A percentile compares a stretch with the other conserved stretches of the same genome.
Conservation (phyloP, 192 early-diverging fungal genomes). For the Phycomyces blakesleeanus region DNA sequence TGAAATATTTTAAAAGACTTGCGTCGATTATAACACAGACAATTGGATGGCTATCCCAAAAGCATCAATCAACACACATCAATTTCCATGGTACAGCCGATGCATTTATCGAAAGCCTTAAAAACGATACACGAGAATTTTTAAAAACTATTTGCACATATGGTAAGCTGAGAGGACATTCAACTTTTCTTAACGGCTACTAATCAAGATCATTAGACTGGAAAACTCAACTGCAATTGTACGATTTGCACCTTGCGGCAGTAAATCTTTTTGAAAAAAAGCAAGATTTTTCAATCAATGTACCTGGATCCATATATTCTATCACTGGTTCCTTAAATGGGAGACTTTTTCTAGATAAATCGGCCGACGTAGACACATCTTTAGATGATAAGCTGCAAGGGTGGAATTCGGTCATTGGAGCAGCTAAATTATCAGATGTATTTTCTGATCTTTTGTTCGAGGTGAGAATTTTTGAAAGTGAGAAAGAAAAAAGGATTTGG, state of each 20-base stretch:
- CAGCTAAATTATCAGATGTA: constrained; percentile 2
- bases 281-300: not conserved
- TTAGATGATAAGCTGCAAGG: not conserved
- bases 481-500: too few species aligned
- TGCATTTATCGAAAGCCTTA: not conserved
- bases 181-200: too few species aligned
- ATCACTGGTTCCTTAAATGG: constrained; percentile 11
- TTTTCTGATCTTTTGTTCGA: constrained; percentile 5
- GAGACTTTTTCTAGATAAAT: not conserved
- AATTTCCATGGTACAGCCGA: not conserved
- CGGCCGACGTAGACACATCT: not conserved
- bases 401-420: not conserved
- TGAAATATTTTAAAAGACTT: not conserved
- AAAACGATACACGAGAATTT: not conserved
- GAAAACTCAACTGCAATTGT: constrained; percentile 11
- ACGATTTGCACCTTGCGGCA: not conserved
- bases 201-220: constrained; percentile 3
- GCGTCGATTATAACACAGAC: not conserved
- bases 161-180: not conserved
- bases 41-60: not conserved
- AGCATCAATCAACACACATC: not conserved
- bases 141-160: not conserved
- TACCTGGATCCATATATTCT: constrained; percentile 6
- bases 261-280: not conserved
- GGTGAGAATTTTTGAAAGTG: constrained; percentile 2